phyloP scores from a whole-genome alignment of 441 rosid genomes.

The Hypseocharis bilobata region DNA sequence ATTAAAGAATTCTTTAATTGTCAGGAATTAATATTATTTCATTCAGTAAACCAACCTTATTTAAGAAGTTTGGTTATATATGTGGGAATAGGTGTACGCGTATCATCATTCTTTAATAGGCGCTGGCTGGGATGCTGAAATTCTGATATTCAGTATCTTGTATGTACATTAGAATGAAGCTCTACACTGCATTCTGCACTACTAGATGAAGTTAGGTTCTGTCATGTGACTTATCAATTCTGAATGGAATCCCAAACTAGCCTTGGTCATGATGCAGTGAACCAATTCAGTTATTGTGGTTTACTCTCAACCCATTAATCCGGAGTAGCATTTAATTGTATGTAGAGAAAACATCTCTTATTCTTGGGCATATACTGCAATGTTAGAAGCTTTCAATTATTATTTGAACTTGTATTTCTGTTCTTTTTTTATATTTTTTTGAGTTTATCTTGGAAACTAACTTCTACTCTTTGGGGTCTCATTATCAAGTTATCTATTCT shows the following conservation, averaged over 20 bases:
- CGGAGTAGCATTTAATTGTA: no score
- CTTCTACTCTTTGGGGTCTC: conserved; percentile 5
- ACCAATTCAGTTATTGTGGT: no score
- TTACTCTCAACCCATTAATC: no score
- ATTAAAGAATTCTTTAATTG: neutral
- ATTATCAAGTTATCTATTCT: conserved; percentile 5
- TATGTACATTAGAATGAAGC: neutral
- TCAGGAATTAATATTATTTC: neutral
- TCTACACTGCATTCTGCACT: no score
- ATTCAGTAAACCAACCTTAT: neutral
- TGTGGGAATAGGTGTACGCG: neutral
- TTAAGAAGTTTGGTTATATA: neutral
- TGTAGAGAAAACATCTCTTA: no score
- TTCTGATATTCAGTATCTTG: neutral
- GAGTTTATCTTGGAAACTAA: conserved; percentile 7
- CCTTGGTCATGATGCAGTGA: no score
- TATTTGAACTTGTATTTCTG: neutral
- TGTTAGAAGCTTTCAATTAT: neutral
- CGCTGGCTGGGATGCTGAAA: no score
- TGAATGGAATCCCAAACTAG: no score
- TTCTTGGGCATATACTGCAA: neutral
- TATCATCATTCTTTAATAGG: neutral
- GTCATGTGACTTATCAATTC: no score
- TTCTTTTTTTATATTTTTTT: neutral
- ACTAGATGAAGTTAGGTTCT: no score